Conservation (phyloP, 2,329 filamentous ascomycete species). For the Apiospora sp. region DNA sequence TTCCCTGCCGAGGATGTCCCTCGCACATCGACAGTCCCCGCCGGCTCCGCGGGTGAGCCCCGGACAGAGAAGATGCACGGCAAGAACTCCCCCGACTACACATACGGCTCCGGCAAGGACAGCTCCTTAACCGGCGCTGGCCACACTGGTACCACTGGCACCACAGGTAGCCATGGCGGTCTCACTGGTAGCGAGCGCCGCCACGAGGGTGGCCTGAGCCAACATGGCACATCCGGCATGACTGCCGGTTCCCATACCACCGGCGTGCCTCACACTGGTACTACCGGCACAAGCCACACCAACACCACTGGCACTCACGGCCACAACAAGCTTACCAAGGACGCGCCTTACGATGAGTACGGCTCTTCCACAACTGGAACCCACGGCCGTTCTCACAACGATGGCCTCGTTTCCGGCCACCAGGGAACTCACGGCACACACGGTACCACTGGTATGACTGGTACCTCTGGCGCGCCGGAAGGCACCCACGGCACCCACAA, state of each 20-base stretch:
- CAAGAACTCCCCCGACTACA: slow-evolving; percentile 26
- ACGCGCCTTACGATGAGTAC: slow-evolving; percentile 17
- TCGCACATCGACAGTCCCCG: slow-evolving; percentile 24
- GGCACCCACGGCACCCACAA: no score
- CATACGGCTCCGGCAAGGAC: slow-evolving; percentile 23
- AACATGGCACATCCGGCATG: not conserved
- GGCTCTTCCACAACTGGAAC: not conserved
- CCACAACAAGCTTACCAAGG: slow-evolving; percentile 31
- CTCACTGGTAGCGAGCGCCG: not conserved
- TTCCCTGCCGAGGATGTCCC: slow-evolving; percentile 32
- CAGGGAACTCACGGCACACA: not conserved
- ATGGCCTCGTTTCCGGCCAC: not conserved
- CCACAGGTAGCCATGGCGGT: not conserved
- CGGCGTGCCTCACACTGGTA: not conserved
- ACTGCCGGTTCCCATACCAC: not conserved
- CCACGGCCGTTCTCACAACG: not conserved
- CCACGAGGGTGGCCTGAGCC: not conserved
- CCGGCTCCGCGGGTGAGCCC: not conserved
- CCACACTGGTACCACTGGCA: no score
- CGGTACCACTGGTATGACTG: no score
- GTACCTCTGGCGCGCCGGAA: no score
- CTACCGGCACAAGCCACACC: no score
- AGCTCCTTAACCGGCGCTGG: not conserved
- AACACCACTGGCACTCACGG: not conserved
- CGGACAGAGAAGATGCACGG: slow-evolving; percentile 23